Percentiles rank a stretch among this genome's conserved stretches.
These are phyloP conservation scores for Wickerhamiella cacticola DNA, from an alignment of 805 yeast genomes.

Conservation along the genomic window DNA sequence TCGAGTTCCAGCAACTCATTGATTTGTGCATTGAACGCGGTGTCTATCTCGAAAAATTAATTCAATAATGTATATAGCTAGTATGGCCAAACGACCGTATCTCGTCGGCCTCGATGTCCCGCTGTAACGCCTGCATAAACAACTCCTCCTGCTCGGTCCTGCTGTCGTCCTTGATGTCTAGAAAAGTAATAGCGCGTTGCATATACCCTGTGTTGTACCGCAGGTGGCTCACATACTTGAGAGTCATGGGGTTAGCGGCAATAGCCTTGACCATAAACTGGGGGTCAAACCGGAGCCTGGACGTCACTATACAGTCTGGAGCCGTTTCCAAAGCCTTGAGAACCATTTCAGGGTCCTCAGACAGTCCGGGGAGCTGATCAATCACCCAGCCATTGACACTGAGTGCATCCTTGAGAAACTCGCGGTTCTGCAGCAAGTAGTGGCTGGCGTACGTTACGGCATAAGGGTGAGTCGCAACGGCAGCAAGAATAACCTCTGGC, in stretches of 20 bases:
- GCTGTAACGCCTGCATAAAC: not conserved
- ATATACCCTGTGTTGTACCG: not conserved
- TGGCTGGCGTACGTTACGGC: not conserved
- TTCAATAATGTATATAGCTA: not conserved
- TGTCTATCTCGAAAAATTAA: not conserved
- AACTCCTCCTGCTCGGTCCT: not conserved
- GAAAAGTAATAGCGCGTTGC: not conserved
- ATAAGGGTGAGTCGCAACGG: not conserved
- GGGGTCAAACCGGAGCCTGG: not conserved
- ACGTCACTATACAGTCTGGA: not conserved
- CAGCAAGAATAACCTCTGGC: not conserved
- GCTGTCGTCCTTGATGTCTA: not conserved
- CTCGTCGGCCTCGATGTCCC: not conserved
- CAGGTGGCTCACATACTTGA: not conserved
- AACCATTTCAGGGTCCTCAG: not conserved
- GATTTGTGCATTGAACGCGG: constrained; percentile 19
- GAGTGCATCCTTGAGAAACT: not conserved
- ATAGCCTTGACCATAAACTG: not conserved
- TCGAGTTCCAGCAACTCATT: constrained; percentile 40
- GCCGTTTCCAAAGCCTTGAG: not conserved
- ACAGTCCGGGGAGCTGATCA: not conserved
- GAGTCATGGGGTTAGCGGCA: not conserved
- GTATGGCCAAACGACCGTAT: not conserved
- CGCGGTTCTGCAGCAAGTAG: not conserved
- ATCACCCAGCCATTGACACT: not conserved